These are phyloP conservation scores for Aspergillus ochraceoroseus DNA, from an alignment of 2,329 filamentous ascomycete genomes.

Conservation along the genomic window DNA sequence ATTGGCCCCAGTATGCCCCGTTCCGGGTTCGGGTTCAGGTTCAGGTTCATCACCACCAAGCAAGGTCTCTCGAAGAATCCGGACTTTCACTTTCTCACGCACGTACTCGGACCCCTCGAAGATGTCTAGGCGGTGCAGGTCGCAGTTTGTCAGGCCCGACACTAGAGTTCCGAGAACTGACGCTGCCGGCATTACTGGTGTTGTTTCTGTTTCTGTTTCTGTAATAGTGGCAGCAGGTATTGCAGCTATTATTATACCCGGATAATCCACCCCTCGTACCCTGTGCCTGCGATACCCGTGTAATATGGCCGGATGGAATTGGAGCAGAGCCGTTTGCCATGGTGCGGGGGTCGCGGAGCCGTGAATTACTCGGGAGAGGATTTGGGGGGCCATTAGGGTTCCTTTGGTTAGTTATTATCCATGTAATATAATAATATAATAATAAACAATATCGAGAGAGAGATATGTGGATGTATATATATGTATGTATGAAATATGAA, in stretches of 20 bases:
- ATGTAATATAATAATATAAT: too few species aligned
- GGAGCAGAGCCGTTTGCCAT: constrained; percentile 53
- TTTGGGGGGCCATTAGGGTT: constrained; percentile 74
- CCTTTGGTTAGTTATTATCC: too few species aligned
- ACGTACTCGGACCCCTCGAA: constrained; percentile 78
- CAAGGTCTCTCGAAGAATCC: constrained; percentile 33
- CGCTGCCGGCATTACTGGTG: constrained; percentile 22
- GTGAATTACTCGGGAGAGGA: constrained; percentile 83
- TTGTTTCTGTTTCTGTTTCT: neutral
- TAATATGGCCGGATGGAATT: constrained; percentile 70
- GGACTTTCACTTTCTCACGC: constrained; percentile 48
- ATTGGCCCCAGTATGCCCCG: neutral
- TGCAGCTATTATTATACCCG: constrained; percentile 60
- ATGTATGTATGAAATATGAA: neutral
- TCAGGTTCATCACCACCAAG: constrained; percentile 23
- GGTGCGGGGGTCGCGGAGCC: constrained; percentile 50
- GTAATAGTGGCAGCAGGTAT: too few species aligned
- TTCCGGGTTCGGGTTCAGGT: too few species aligned
- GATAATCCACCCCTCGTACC: constrained; percentile 69
- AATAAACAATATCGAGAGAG: neutral
- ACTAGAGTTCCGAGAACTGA: constrained; percentile 71
- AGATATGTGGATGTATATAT: neutral
- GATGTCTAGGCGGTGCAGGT: constrained; percentile 68
- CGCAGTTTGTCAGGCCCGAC: constrained; percentile 69
- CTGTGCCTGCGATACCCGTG: constrained; percentile 66